Percentiles rank a stretch among this genome's conserved stretches.
These are phyloP conservation scores for Psilocybe azurescens DNA, from an alignment of 768 basidiomycete genomes.

Conservation along the genomic window DNA sequence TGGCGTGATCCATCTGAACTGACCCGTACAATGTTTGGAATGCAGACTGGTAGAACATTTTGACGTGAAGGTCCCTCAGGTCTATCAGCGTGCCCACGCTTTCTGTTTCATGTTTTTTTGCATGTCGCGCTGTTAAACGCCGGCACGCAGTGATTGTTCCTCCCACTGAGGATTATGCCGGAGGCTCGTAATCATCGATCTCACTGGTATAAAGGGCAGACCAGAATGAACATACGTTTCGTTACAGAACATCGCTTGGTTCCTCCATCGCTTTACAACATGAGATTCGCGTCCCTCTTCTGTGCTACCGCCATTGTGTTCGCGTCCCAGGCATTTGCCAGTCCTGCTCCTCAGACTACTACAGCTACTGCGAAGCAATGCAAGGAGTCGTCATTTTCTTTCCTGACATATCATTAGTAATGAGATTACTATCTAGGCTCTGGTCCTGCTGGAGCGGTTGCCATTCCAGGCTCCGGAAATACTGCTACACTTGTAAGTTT, in stretches of 20 bases:
- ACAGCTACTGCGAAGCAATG: neutral
- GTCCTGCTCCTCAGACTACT: slow-evolving; percentile 5
- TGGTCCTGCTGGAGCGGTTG: slow-evolving; percentile 3
- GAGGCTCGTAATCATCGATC: neutral
- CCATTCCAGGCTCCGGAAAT: neutral
- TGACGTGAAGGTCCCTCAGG: neutral
- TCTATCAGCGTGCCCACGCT: neutral
- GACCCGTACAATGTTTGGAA: neutral
- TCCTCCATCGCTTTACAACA: neutral
- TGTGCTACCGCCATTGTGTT: slow-evolving; percentile 1
- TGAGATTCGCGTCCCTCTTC: slow-evolving; percentile 8
- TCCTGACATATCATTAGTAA: neutral
- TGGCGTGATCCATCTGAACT: neutral
- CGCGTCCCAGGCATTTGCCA: slow-evolving; percentile 5
- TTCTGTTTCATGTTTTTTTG: no score
- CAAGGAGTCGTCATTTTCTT: neutral
- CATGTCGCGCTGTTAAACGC: no score
- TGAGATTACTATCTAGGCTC: neutral
- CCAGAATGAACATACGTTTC: neutral
- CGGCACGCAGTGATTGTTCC: no score
- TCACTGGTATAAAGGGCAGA: neutral
- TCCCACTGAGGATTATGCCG: no score
- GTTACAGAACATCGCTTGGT: neutral
- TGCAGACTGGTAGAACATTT: neutral
- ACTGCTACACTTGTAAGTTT: neutral